Evolutionary conservation across 1,284 basidiomycete genomes (phyloP).

Genomic region (Volvariella volvacea): DNA sequence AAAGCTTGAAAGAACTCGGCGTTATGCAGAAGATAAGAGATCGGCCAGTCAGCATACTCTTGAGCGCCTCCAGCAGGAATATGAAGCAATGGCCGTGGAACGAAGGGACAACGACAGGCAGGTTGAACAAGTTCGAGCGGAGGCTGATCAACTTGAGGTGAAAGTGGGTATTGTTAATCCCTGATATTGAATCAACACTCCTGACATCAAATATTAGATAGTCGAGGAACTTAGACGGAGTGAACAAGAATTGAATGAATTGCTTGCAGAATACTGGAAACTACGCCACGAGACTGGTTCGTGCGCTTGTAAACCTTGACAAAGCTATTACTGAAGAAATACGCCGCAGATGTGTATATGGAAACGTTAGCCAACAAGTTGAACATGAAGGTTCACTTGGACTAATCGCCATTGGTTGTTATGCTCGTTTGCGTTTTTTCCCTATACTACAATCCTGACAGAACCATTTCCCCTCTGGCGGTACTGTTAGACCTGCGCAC

Average conservation of each 20-base stretch:
- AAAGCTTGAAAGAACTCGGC: constrained; percentile 68
- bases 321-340: too few relatives aligned
- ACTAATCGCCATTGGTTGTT: constrained; percentile 13
- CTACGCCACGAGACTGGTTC: constrained; percentile 68
- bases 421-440: constrained; percentile 10
- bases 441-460: constrained; percentile 52
- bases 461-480: constrained; percentile 69
- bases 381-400: constrained; percentile 37
- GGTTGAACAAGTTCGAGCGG: constrained; percentile 63
- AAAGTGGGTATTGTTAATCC: constrained; percentile 13
- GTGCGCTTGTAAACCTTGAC: constrained; percentile 2
- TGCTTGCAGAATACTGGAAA: constrained; percentile 78
- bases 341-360: constrained; percentile 80
- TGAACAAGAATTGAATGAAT: constrained; percentile 67
- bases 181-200: not conserved
- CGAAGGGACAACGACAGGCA: constrained; percentile 70
- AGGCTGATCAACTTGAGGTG: constrained; percentile 57
- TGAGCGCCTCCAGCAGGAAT: constrained; percentile 67
- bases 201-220: constrained; percentile 42
- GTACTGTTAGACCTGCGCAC: constrained; percentile 58
- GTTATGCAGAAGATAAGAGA: constrained; percentile 71
- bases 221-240: constrained; percentile 64
- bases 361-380: constrained; percentile 71
- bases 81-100: constrained; percentile 68
- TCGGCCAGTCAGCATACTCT: constrained; percentile 61